Evolutionary conservation across 2,329 filamentous ascomycete species (phyloP), one percentile per base, ranked within the genome.

Genomic region (Ophiosphaerella herpotricha): DNA sequence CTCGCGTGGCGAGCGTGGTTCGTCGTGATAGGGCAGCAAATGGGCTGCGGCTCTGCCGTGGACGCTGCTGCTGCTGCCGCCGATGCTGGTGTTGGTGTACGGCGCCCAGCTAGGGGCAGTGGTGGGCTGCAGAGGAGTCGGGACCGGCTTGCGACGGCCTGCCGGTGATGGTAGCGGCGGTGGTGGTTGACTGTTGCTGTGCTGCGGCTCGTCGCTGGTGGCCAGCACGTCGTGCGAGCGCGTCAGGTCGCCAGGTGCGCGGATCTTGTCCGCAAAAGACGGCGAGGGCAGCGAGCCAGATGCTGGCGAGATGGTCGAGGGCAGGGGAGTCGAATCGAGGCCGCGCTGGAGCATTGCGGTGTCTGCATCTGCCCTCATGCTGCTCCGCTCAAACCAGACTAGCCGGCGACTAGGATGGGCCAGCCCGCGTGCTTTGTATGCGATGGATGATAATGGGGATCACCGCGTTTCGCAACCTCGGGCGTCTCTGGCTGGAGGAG

Each of bases 1-100:
- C 58, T 73, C 69, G 38, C 70, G 64, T 39, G 72, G 72, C 16
- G 68, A 72, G 54, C 70, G 71, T 58, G 72, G 69, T 47, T 57
- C 57, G 41, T 66, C 64, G 55, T 57, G 61, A 54, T 70, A 64
- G 58, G 58, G 52, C 46, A 50, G 54, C 50, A 50, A 56, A 36
- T 43, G 55, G 16, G 50, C 23, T 31, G 50, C 48, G 55, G 42
- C 14, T 50, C 52, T 51, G 49, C 24, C 32, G 39, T 41, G 49
- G 48, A 34, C 43, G 29, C 52, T 40, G 41, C 64, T 43, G 48
- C 37, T 21, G 18, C 18, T 21, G 16, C 16, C 43, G 29, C 52
- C 41, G 41, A 63, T 43, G 48, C 37, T 43, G 24, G 54, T 43
- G 41, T 64, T 43, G 36, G 54, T 46, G 38, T 66, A 61, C 2